Evolutionary conservation across 768 basidiomycete genomes (phyloP).

Genomic region (Rhodotorula graminis): DNA sequence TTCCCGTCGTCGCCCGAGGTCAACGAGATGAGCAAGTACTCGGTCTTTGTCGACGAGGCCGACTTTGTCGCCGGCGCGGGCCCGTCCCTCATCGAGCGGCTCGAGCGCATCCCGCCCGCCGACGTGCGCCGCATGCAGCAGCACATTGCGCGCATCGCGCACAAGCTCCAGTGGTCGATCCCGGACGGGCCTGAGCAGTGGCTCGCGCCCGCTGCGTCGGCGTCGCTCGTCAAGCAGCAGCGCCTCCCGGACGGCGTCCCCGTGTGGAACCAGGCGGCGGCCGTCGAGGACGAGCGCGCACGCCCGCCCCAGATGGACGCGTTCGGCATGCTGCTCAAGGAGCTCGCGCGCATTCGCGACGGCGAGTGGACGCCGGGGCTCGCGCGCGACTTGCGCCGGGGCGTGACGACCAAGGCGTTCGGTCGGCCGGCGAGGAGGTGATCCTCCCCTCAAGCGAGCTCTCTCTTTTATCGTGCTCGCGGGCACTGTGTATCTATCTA

Average conservation of each 20-base stretch:
- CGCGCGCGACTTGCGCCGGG: constrained; percentile 53
- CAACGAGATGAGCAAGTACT: constrained; percentile 34
- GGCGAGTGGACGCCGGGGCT: constrained; percentile 26
- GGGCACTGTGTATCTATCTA: no score
- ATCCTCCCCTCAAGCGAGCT: no score
- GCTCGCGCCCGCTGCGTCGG: not conserved
- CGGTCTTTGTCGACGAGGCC: constrained; percentile 36
- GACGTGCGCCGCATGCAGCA: constrained; percentile 23
- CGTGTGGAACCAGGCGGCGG: constrained; percentile 3
- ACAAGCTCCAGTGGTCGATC: constrained; percentile 24
- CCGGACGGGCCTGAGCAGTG: constrained; percentile 19
- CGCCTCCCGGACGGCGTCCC: constrained; percentile 3
- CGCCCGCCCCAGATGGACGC: constrained; percentile 21
- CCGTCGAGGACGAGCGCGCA: not conserved
- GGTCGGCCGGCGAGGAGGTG: constrained; percentile 3
- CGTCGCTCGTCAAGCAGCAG: not conserved
- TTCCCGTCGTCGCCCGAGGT: constrained; percentile 36
- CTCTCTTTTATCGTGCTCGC: no score
- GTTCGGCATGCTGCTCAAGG: constrained; percentile 27
- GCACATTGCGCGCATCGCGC: constrained; percentile 23
- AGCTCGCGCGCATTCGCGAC: constrained; percentile 23
- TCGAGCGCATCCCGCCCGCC: constrained; percentile 13
- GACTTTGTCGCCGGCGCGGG: constrained; percentile 23
- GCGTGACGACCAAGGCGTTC: constrained; percentile 51
- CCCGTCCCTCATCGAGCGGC: constrained; percentile 22